Evolutionary conservation across 2,329 filamentous ascomycete genomes (phyloP).

Genomic region (Colletotrichum sp.): DNA sequence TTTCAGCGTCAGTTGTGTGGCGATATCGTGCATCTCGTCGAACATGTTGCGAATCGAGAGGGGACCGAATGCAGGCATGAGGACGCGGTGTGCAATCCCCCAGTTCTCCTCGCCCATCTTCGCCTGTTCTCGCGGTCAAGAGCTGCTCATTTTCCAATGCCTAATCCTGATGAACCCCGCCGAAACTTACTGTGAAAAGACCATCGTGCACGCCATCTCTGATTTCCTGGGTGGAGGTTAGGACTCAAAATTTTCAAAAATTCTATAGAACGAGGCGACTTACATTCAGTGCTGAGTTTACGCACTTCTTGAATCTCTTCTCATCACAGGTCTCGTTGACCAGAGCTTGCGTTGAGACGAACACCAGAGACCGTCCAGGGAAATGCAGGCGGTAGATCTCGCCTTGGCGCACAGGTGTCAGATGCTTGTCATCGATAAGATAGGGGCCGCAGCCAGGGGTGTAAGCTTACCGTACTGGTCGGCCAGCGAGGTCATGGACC

Average conservation of each 20-base stretch:
- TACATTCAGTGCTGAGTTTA: constrained; percentile 48
- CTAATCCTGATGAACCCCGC: not conserved
- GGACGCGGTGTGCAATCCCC: constrained; percentile 64
- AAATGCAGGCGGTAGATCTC: constrained; percentile 65
- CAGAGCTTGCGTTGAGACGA: constrained; percentile 59
- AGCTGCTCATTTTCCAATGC: not conserved
- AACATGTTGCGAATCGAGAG: constrained; percentile 67
- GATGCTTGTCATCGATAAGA: not conserved
- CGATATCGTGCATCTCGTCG: constrained; percentile 56
- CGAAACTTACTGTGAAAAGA: constrained; percentile 23
- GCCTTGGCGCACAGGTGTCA: constrained; percentile 39
- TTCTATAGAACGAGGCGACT: not conserved
- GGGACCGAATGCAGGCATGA: constrained; percentile 74
- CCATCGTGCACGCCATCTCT: constrained; percentile 58
- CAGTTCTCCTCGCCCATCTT: constrained; percentile 22
- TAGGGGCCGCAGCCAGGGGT: not conserved
- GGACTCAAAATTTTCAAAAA: too few relatives aligned
- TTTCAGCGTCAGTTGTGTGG: constrained; percentile 57
- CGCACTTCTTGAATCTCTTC: constrained; percentile 65
- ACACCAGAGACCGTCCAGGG: constrained; percentile 50
- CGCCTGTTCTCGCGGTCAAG: not conserved
- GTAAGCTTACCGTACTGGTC: constrained; percentile 65
- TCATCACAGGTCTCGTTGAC: constrained; percentile 71
- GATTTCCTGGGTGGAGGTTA: constrained; percentile 46
- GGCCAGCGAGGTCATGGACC: constrained; percentile 61